phyloP scores from a whole-genome alignment of 306 rosid species.

The Carpinus viminea region DNA sequence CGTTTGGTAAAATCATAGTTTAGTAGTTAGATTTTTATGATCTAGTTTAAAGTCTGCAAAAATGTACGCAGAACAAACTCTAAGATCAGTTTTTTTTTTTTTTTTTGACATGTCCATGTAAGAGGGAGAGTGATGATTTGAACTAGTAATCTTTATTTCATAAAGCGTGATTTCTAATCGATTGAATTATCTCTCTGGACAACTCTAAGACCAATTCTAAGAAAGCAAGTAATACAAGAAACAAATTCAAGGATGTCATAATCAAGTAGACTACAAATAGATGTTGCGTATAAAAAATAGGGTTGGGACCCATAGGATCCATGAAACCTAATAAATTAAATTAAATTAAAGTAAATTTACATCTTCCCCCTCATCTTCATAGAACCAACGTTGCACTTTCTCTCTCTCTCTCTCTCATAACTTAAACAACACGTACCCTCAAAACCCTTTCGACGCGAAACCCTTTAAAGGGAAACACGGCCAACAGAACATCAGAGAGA shows the following conservation, averaged over 20 bases:
- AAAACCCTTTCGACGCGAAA: constrained; percentile 25
- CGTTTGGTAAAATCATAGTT: too few species aligned
- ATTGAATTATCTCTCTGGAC: too few species aligned
- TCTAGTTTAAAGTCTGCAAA: too few species aligned
- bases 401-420: not conserved
- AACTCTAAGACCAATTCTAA: not conserved
- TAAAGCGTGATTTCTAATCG: too few species aligned
- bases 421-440: constrained; percentile 26
- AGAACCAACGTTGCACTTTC: constrained; percentile 48
- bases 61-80: too few species aligned
- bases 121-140: too few species aligned
- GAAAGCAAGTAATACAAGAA: not conserved
- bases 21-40: too few species aligned
- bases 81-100: not conserved
- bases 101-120: too few species aligned
- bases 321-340: not conserved
- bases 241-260: not conserved
- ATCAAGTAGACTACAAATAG: not conserved
- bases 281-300: not conserved
- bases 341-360: not conserved
- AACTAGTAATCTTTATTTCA: too few species aligned
- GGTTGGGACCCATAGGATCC: not conserved
- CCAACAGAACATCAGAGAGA: not conserved
- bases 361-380: constrained; percentile 24
- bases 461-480: not conserved